phyloP scores from a whole-genome alignment of 2,329 filamentous ascomycete genomes.

The Helicocarpus griseus region DNA sequence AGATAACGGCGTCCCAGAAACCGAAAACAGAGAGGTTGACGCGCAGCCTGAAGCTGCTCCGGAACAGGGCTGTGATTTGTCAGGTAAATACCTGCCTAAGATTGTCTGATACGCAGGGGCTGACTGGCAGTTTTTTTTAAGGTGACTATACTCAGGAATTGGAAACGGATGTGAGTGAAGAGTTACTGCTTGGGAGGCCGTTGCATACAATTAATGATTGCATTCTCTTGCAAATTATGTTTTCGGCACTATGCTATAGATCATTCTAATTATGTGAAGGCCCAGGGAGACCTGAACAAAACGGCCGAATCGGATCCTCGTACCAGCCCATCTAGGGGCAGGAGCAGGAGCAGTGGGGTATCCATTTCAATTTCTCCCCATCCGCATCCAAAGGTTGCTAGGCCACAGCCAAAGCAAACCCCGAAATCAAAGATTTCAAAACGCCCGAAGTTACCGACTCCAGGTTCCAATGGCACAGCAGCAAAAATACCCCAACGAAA shows the following conservation, averaged over 20 bases:
- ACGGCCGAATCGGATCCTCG: not conserved
- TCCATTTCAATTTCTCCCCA: not conserved
- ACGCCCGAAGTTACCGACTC: not conserved
- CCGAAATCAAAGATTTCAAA: not conserved
- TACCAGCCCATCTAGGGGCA: not conserved
- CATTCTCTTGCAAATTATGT: not conserved
- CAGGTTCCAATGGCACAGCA: not conserved
- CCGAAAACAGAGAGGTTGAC: not conserved
- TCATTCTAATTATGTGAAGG: not conserved
- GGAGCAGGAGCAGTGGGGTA: not conserved
- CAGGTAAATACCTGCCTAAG: not conserved
- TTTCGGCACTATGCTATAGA: not conserved
- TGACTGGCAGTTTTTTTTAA: not conserved
- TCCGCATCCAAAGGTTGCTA: not conserved
- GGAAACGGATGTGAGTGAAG: too few relatives aligned
- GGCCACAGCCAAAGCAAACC: not conserved
- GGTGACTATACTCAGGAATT: not conserved
- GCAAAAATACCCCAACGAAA: not conserved
- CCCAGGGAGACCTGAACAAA: not conserved
- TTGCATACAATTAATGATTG: too few relatives aligned
- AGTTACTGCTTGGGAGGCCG: too few relatives aligned
- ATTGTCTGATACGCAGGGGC: not conserved
- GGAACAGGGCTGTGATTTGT: not conserved
- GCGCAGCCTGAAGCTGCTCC: not conserved
- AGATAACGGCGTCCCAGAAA: not conserved